phyloP scores from a whole-genome alignment of 2,329 filamentous ascomycete species.

The Sclerotinia minor region DNA sequence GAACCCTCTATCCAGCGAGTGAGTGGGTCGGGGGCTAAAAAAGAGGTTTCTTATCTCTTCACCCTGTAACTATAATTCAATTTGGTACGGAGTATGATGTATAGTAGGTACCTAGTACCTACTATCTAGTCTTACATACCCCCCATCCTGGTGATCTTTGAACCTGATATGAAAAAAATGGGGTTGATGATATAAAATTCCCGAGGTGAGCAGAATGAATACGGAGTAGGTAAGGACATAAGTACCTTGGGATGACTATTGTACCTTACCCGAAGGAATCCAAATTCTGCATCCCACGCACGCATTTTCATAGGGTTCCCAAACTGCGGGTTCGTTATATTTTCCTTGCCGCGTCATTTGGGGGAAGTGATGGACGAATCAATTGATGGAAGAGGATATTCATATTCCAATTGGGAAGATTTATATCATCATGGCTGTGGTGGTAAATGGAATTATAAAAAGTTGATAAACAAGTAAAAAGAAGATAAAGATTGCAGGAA shows the following conservation, averaged over 20 bases:
- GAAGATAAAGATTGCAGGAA: background rate
- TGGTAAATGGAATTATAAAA: background rate
- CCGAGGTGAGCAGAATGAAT: background rate
- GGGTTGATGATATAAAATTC: background rate
- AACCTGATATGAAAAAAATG: background rate
- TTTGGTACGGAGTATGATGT: too few relatives aligned
- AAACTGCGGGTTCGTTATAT: background rate
- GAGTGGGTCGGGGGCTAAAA: conserved; percentile 20
- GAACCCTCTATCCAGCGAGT: conserved; percentile 2
- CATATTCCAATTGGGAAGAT: background rate
- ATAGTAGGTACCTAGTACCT: too few relatives aligned
- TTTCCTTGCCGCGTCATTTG: conserved; percentile 3
- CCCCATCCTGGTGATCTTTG: conserved; percentile 3
- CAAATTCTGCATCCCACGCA: background rate
- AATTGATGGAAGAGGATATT: background rate
- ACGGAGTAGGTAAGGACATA: too few relatives aligned
- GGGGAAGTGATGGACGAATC: background rate
- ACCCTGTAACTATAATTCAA: conserved; percentile 5
- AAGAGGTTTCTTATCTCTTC: conserved; percentile 22
- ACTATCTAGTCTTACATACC: too few relatives aligned
- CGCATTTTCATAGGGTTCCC: background rate
- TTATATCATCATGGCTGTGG: background rate
- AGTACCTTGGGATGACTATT: background rate
- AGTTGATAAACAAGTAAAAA: background rate
- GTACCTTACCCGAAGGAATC: background rate